Percentiles rank a stretch among this genome's conserved stretches.
phyloP scores from a whole-genome alignment of 2,329 filamentous ascomycete species.

The Remersonia thermophila region DNA sequence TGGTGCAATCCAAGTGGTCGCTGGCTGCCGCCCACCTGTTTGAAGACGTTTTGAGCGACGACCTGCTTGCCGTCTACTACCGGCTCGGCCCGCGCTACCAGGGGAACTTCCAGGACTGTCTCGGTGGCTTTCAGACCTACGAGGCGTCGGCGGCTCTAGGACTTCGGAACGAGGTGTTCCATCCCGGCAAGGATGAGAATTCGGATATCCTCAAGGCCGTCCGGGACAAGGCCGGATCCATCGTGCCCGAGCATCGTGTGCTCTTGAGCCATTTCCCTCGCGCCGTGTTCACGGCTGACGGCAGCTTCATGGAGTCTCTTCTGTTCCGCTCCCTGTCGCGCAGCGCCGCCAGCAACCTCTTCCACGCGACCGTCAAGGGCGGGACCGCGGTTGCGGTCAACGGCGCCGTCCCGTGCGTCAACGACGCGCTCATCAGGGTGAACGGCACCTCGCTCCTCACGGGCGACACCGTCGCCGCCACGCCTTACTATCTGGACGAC shows the following conservation, averaged over 20 bases:
- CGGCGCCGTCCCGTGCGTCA: constrained; percentile 72
- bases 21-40: constrained; percentile 83
- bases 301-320: constrained; percentile 64
- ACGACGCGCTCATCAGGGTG: constrained; percentile 70
- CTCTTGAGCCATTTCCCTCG: constrained; percentile 73
- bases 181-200: constrained; percentile 77
- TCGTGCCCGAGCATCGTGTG: constrained; percentile 72
- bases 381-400: constrained; percentile 78
- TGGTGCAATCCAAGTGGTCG: constrained; percentile 73
- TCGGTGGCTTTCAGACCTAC: constrained; percentile 94
- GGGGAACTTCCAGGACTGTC: constrained; percentile 91
- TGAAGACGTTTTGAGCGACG: constrained; percentile 77
- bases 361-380: constrained; percentile 57
- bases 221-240: constrained; percentile 65
- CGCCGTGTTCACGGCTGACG: constrained; percentile 69
- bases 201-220: constrained; percentile 90
- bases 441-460: constrained; percentile 74
- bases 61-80: constrained; percentile 81
- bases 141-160: constrained; percentile 83
- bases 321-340: constrained; percentile 66
- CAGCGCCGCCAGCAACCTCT: constrained; percentile 53
- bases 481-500: constrained; percentile 80
- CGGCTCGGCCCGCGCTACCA: constrained; percentile 83
- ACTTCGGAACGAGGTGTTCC: constrained; percentile 78
- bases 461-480: constrained; percentile 68